These are phyloP conservation scores for Davidsoniella neocaledoniae DNA, from an alignment of 2,329 filamentous ascomycete genomes.

Conservation along the genomic window DNA sequence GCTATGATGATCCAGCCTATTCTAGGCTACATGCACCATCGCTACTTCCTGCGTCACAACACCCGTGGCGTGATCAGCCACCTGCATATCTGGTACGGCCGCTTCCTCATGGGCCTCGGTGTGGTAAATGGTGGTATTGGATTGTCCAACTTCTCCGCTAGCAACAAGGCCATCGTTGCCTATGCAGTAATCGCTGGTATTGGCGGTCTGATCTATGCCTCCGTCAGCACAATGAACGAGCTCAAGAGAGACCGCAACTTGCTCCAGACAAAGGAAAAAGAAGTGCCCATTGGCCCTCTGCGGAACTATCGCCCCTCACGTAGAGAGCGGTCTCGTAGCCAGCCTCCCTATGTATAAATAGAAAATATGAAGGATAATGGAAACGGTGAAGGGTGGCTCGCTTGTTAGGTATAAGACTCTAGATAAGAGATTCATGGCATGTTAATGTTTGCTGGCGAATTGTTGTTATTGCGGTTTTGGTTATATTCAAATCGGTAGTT, in stretches of 20 bases:
- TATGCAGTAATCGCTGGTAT: constrained; percentile 40
- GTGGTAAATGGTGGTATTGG: constrained; percentile 49
- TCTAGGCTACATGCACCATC: constrained; percentile 41
- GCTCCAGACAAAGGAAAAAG: background rate
- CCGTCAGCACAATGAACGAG: constrained; percentile 7
- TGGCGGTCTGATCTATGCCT: constrained; percentile 20
- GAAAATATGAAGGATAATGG: background rate
- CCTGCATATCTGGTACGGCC: constrained; percentile 46
- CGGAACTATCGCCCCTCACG: constrained; percentile 1
- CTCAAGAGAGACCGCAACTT: constrained; percentile 7
- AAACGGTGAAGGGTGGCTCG: background rate
- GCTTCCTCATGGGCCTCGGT: constrained; percentile 38
- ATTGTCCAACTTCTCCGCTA: constrained; percentile 29
- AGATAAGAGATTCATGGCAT: background rate
- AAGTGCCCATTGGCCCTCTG: constrained; percentile 1
- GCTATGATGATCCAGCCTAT: constrained; percentile 41
- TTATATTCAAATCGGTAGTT: too few relatives aligned
- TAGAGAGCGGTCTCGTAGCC: background rate
- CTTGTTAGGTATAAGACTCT: background rate
- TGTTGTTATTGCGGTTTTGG: too few relatives aligned
- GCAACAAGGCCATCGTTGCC: constrained; percentile 28
- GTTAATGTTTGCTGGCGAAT: too few relatives aligned
- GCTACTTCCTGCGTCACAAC: constrained; percentile 30
- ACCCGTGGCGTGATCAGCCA: constrained; percentile 35
- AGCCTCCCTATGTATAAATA: constrained; percentile 6